A percentile compares a stretch with the other conserved stretches of the same genome.
phyloP scores from a whole-genome alignment of 257 asterid species.

The Solanum chiquidenum region DNA sequence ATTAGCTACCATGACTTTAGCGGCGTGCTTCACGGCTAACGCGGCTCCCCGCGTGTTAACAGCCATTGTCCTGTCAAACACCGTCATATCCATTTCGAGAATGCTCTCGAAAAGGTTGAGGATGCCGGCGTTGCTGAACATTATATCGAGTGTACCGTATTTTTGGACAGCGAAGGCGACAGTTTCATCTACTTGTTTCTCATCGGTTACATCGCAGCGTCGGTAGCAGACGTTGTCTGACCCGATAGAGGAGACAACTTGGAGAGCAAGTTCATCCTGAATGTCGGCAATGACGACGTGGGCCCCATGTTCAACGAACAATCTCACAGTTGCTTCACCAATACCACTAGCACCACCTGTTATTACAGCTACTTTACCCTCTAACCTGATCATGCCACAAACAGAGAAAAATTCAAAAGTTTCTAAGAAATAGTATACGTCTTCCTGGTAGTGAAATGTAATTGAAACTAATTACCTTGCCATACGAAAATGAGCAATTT shows the following conservation, averaged over 20 bases:
- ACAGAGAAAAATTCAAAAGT: background rate
- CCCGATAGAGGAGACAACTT: background rate
- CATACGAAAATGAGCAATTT: background rate
- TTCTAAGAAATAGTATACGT: background rate
- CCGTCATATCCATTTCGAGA: background rate
- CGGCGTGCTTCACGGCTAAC: background rate
- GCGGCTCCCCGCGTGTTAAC: background rate
- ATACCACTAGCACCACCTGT: slow-evolving; percentile 2
- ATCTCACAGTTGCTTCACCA: background rate
- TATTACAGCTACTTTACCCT: background rate
- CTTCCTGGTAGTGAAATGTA: background rate
- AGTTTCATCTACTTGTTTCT: background rate
- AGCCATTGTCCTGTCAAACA: background rate
- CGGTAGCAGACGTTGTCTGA: background rate
- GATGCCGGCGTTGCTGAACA: background rate
- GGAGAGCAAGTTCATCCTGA: background rate
- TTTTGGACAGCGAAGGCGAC: background rate
- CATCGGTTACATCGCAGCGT: background rate
- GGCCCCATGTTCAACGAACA: background rate
- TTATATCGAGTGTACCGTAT: background rate
- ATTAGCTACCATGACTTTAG: background rate
- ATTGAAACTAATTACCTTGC: background rate
- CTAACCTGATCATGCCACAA: background rate
- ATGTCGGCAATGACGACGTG: background rate
- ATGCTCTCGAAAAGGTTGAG: background rate